Evolutionary conservation across 352 stramenopile species (phyloP).

Genomic region (Phytophthora macrochlamydospora): DNA sequence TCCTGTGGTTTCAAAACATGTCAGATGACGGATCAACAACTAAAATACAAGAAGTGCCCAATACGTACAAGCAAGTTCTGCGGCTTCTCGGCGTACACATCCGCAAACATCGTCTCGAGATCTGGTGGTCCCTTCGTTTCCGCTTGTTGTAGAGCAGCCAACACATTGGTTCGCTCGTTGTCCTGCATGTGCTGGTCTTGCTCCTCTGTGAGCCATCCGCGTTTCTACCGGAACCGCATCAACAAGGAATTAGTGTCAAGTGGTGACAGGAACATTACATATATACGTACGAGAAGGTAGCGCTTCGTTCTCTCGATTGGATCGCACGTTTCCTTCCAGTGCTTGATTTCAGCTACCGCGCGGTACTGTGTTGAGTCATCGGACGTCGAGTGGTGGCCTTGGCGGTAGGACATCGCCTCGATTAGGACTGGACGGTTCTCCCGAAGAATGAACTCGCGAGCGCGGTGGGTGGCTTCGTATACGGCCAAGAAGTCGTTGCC

Average conservation of each 20-base stretch:
- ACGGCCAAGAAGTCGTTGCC: slow-evolving; percentile 98
- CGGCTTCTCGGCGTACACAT: slow-evolving; percentile 97
- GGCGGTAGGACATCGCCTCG: slow-evolving; percentile 98
- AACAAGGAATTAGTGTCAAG: slow-evolving; percentile 1
- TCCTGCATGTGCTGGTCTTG: slow-evolving; percentile 85
- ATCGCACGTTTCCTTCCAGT: slow-evolving; percentile 88
- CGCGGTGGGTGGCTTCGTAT: slow-evolving; percentile 90
- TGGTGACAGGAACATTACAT: slow-evolving; percentile 1
- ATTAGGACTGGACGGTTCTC: slow-evolving; percentile 94
- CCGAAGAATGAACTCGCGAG: slow-evolving; percentile 90
- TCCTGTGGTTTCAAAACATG: slow-evolving; percentile 39
- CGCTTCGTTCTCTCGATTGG: slow-evolving; percentile 92
- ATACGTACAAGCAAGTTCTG: slow-evolving; percentile 87
- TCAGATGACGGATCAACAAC: background rate
- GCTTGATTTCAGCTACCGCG: slow-evolving; percentile 91
- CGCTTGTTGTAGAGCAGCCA: slow-evolving; percentile 84
- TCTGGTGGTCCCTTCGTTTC: slow-evolving; percentile 91
- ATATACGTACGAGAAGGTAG: slow-evolving; percentile 85
- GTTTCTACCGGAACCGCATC: slow-evolving; percentile 41
- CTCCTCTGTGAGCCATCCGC: slow-evolving; percentile 90
- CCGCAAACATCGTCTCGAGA: slow-evolving; percentile 95
- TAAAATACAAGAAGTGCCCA: slow-evolving; percentile 1
- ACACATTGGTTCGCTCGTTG: slow-evolving; percentile 87
- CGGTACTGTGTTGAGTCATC: slow-evolving; percentile 98
- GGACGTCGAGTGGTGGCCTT: slow-evolving; percentile 98